Evolutionary conservation across 352 stramenopile genomes (phyloP).

Genomic region (Paralagenidium karlingii): DNA sequence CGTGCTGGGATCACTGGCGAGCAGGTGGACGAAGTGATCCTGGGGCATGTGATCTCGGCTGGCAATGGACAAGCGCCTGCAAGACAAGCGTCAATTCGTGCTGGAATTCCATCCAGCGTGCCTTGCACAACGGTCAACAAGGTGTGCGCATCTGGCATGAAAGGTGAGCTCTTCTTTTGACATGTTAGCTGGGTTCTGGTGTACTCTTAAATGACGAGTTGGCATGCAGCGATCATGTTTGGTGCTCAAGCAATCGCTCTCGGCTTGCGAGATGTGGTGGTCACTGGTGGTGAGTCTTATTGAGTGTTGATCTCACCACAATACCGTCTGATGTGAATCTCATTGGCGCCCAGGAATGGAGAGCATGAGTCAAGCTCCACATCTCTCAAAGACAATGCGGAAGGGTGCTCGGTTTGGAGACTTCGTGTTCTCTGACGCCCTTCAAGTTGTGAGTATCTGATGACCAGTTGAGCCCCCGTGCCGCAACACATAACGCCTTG

Average conservation of each 20-base stretch:
- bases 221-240: slow-evolving; percentile 52
- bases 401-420: slow-evolving; percentile 78
- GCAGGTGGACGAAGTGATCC: slow-evolving; percentile 87
- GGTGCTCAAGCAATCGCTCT: slow-evolving; percentile 82
- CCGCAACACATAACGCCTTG: too few relatives aligned
- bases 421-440: slow-evolving; percentile 78
- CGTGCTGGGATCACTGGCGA: slow-evolving; percentile 25
- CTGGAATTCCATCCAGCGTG: slow-evolving; percentile 58
- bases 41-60: slow-evolving; percentile 92
- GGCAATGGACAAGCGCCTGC: slow-evolving; percentile 92
- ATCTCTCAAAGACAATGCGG: slow-evolving; percentile 73
- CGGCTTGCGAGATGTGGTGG: slow-evolving; percentile 56
- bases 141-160: slow-evolving; percentile 92
- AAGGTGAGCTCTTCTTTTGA: slow-evolving; percentile 24
- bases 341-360: slow-evolving; percentile 92
- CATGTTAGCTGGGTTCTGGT: too few relatives aligned
- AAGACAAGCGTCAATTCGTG: slow-evolving; percentile 78
- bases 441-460: slow-evolving; percentile 32
- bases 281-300: slow-evolving; percentile 45
- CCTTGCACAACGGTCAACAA: slow-evolving; percentile 97
- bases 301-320: too few relatives aligned
- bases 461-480: too few relatives aligned
- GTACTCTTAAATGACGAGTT: too few relatives aligned
- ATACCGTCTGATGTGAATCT: too few relatives aligned
- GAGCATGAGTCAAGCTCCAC: slow-evolving; percentile 92